A percentile compares a stretch with the other conserved stretches of the same genome.
Conservation (phyloP, 2,329 filamentous ascomycete genomes). For the Thermomyces lanuginosus region DNA sequence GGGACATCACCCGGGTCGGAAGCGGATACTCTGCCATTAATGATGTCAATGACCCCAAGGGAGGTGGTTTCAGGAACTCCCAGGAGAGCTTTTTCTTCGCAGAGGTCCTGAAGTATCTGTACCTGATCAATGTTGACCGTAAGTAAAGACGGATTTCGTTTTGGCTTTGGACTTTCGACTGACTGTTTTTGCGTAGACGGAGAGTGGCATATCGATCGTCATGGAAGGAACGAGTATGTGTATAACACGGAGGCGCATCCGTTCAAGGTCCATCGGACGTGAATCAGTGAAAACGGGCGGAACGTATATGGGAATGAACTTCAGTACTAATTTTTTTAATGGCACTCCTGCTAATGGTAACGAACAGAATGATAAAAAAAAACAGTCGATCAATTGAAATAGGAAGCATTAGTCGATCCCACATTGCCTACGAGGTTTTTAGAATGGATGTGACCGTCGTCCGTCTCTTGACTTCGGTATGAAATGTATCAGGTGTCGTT, state of each 20-base stretch:
- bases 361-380: too few species aligned
- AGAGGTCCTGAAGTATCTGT: constrained; percentile 73
- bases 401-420: too few species aligned
- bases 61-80: constrained; percentile 48
- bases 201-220: constrained; percentile 40
- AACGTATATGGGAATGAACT: too few species aligned
- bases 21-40: constrained; percentile 51
- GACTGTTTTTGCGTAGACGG: constrained; percentile 31
- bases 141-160: constrained; percentile 5
- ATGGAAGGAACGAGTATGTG: constrained; percentile 37
- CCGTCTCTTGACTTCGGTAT: too few species aligned
- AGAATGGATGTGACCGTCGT: too few species aligned
- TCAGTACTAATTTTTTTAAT: too few species aligned
- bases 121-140: constrained; percentile 46
- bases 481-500: too few species aligned
- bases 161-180: constrained; percentile 4
- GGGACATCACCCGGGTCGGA: constrained; percentile 43
- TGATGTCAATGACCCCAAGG: constrained; percentile 48
- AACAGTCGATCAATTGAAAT: too few species aligned
- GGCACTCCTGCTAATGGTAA: too few species aligned
- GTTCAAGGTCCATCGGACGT: constrained; percentile 35
- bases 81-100: constrained; percentile 84
- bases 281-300: too few species aligned
- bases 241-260: constrained; percentile 53
- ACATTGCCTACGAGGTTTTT: too few species aligned